Evolutionary conservation across 1,284 basidiomycete genomes (phyloP), one percentile per base, ranked within the genome.

Genomic region (Pascua guehoae): DNA sequence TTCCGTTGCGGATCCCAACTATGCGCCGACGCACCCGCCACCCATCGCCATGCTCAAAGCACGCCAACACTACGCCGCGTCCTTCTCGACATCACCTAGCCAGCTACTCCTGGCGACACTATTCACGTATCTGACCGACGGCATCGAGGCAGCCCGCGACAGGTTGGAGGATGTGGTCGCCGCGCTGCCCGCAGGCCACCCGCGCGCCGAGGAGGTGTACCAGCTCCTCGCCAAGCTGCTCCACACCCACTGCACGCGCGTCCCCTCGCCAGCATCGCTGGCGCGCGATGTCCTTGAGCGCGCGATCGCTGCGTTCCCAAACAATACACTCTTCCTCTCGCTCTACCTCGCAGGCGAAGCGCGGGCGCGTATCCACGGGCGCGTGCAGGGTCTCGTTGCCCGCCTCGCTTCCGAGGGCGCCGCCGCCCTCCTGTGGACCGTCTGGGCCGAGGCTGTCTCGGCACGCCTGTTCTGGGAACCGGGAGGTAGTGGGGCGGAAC

Each of bases 311-410:
- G 53, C 59, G 16, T 81, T 74, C 59, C 77, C 77, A 8, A 75
- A 75, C 64, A 81, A 81, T 61, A 78, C 77, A 0, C 57, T 71
- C 15, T 79, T 81, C 66, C 67, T 78, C 5, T 67, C 70, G 12
- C 64, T 80, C 32, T 79, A 76, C 58, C 70, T 79, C 12, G 70
- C 66, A 51, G 76, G 76, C 41, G 79, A 80, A 60, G 54, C 71
- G 1, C 66, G 73, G 1, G 71, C 69, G 24, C 64, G 77, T 41
- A 73, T 79, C 8, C 74, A 79, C 49, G 77, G 76, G 12, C 71
- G 78, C 17, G 69, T 79, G 1, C 74, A 78, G 49, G 63, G 68
- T 12, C 62, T 77, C 14, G 61, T 78, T 8, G 42, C 60, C 1
- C 47, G 61, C 10, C 56, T 69, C 2, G 60, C 64, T 53, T 54